Conservation (phyloP, 2,329 filamentous ascomycete species). For the Hypoxylon sp. region DNA sequence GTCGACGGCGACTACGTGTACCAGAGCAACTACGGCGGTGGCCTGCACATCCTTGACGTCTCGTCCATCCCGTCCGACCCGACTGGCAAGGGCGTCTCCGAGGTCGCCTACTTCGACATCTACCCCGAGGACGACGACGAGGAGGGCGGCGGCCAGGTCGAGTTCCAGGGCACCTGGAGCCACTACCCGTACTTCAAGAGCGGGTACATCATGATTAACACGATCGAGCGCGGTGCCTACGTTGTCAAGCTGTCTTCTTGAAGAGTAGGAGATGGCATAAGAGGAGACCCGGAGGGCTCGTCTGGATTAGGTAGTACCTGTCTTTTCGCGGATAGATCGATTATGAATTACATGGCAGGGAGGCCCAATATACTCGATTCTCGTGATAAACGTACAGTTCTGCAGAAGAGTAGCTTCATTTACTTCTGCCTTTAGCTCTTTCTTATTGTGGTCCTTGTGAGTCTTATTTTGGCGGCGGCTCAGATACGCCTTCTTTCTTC, state of each 20-base stretch:
- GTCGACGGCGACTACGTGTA: constrained; percentile 55
- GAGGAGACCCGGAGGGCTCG: background rate
- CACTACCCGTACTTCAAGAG: constrained; percentile 59
- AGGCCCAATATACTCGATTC: background rate
- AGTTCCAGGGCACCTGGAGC: constrained; percentile 57
- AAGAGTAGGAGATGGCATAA: background rate
- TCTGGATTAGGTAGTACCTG: background rate
- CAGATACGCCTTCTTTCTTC: constrained; percentile 28
- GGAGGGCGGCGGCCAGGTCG: constrained; percentile 50
- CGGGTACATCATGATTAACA: constrained; percentile 60
- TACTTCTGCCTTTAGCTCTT: too few relatives aligned
- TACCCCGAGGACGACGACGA: constrained; percentile 60
- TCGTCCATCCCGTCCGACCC: constrained; percentile 51
- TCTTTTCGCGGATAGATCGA: constrained; percentile 21
- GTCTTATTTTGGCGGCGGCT: background rate
- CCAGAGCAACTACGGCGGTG: constrained; percentile 60
- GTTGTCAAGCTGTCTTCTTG: constrained; percentile 54
- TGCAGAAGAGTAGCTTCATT: background rate
- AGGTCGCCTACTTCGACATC: constrained; percentile 60
- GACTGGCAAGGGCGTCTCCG: constrained; percentile 49
- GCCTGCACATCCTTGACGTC: constrained; percentile 54
- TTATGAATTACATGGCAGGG: constrained; percentile 14
- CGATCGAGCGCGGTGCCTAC: constrained; percentile 61
- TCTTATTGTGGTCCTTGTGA: background rate
- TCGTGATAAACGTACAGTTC: constrained; percentile 2